Conservation (phyloP, 345 rosid genomes). For the Lumnitzera racemosa region DNA sequence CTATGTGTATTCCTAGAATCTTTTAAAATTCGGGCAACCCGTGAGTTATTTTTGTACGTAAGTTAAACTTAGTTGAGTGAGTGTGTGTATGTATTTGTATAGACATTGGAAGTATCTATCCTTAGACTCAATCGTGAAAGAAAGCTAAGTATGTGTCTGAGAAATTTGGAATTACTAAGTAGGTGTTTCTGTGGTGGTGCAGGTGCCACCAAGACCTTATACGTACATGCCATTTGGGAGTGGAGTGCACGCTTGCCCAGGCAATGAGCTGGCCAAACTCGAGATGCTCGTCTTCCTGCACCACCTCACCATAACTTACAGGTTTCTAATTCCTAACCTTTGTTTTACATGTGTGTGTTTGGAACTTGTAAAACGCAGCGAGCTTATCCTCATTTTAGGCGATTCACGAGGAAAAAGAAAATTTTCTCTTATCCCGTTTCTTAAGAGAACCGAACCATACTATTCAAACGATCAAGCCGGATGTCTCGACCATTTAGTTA, state of each 20-base stretch:
- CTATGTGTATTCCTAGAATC: slow-evolving; percentile 8
- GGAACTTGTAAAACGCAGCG: neutral
- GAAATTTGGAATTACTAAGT: no score
- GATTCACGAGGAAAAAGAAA: no score
- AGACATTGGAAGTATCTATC: neutral
- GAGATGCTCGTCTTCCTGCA: slow-evolving; percentile 86
- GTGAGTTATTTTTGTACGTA: slow-evolving; percentile 43
- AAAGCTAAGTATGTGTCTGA: neutral
- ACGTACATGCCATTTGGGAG: slow-evolving; percentile 90
- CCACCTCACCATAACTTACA: slow-evolving; percentile 70
- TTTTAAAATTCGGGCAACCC: slow-evolving; percentile 6
- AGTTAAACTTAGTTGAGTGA: slow-evolving; percentile 1
- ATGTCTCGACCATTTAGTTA: no score
- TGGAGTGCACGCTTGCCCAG: slow-evolving; percentile 97
- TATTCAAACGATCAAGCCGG: no score
- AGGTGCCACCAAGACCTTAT: slow-evolving; percentile 76
- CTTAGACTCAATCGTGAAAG: neutral
- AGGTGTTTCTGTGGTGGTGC: slow-evolving; percentile 26
- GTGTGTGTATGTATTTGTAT: neutral
- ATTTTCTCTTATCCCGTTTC: no score
- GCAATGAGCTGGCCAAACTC: slow-evolving; percentile 91
- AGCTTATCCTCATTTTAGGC: neutral
- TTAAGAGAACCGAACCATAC: no score
- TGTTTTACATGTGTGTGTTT: neutral
- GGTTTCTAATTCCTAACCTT: slow-evolving; percentile 23